Conservation (phyloP, 257 asterid species). For the Rehmannia glutinosa region DNA sequence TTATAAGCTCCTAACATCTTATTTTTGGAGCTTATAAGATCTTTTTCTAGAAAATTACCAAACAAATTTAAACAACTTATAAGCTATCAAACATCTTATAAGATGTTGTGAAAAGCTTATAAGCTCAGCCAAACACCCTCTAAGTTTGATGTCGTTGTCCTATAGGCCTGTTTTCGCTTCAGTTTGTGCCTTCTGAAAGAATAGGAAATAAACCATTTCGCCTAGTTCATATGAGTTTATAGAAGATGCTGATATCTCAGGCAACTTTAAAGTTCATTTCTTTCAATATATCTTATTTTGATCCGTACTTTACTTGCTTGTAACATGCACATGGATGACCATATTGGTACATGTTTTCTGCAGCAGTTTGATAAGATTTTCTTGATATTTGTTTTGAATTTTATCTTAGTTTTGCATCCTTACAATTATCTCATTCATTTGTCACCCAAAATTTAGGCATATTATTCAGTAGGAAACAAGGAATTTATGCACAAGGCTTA, state of each 20-base stretch:
- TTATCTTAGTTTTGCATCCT: background rate
- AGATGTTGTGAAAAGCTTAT: too few species aligned
- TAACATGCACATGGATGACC: background rate
- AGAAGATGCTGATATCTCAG: background rate
- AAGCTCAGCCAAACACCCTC: too few species aligned
- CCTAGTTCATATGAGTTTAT: slow-evolving; percentile 7
- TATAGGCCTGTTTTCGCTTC: background rate
- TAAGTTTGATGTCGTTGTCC: background rate
- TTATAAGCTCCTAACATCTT: too few species aligned
- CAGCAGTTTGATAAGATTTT: background rate
- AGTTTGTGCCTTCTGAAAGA: background rate
- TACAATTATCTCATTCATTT: background rate
- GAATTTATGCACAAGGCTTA: slow-evolving; percentile 6
- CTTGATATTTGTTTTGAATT: background rate
- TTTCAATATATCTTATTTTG: background rate
- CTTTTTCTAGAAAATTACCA: too few species aligned
- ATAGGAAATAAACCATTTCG: background rate
- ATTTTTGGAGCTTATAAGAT: too few species aligned
- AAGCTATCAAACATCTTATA: too few species aligned
- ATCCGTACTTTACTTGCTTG: background rate
- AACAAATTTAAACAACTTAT: too few species aligned
- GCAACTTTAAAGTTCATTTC: background rate
- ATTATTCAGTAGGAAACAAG: background rate
- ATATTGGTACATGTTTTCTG: background rate
- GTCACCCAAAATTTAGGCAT: background rate